phyloP scores from a whole-genome alignment of 495 filamentous ascomycete genomes.

The Geopyxis carbonaria region DNA sequence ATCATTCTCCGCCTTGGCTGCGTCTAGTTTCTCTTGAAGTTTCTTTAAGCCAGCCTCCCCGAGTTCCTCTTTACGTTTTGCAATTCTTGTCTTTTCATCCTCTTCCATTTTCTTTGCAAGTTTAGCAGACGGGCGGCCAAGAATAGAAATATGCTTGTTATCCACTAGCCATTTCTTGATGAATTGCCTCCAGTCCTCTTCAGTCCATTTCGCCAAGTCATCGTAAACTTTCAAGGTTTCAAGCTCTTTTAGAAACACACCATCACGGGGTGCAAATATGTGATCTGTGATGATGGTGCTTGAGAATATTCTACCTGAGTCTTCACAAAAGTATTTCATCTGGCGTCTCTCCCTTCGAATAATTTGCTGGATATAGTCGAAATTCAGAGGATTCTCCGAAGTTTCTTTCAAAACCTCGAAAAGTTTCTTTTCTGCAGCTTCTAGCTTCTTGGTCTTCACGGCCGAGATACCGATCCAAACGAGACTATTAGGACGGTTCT shows the following conservation, averaged over 20 bases:
- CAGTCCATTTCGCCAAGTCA: conserved; percentile 56
- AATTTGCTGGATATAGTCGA: conserved; percentile 76
- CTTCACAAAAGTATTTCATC: conserved; percentile 63
- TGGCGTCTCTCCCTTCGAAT: conserved; percentile 60
- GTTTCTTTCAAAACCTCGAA: conserved; percentile 69
- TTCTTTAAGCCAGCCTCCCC: conserved; percentile 51
- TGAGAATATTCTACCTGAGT: conserved; percentile 54
- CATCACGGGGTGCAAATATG: conserved; percentile 73
- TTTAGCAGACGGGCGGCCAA: conserved; percentile 59
- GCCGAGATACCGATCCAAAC: conserved; percentile 69
- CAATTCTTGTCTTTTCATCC: conserved; percentile 42
- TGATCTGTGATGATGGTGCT: conserved; percentile 76
- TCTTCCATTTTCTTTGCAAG: conserved; percentile 26
- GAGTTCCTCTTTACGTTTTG: conserved; percentile 40
- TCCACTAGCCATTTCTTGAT: conserved; percentile 71
- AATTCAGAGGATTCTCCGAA: conserved; percentile 53
- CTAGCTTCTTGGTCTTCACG: conserved; percentile 73
- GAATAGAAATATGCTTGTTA: conserved; percentile 67
- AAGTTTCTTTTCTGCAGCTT: conserved; percentile 65
- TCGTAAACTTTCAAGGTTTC: conserved; percentile 57
- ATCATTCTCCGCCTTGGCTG: conserved; percentile 66
- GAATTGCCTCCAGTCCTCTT: conserved; percentile 67
- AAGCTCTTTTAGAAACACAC: conserved; percentile 51
- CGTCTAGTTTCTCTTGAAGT: conserved; percentile 57
- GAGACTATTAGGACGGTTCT: conserved; percentile 60